These are phyloP conservation scores for Hortiboletus campestris DNA, from an alignment of 768 basidiomycete species.

Conservation along the genomic window DNA sequence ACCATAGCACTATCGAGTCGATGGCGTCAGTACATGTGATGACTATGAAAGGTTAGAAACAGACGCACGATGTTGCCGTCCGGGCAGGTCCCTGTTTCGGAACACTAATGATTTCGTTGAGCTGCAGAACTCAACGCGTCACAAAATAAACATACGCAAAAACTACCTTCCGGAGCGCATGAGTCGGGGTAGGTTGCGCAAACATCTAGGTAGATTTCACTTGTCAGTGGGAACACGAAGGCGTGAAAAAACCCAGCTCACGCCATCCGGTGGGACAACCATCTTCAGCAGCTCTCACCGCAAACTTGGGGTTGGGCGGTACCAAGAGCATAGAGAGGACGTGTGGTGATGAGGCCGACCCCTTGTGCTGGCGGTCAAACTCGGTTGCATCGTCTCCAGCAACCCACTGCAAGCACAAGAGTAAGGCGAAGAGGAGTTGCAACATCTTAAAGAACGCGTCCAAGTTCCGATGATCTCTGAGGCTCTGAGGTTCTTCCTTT, in stretches of 20 bases:
- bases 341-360: neutral
- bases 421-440: slow-evolving; percentile 4
- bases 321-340: slow-evolving; percentile 14
- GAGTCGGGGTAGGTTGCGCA: slow-evolving; percentile 18
- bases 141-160: slow-evolving; percentile 15
- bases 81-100: slow-evolving; percentile 5
- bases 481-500: neutral
- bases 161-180: slow-evolving; percentile 19
- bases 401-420: slow-evolving; percentile 10
- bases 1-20: slow-evolving; percentile 10
- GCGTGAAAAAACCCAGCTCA: neutral
- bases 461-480: neutral
- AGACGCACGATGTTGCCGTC: slow-evolving; percentile 16
- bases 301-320: slow-evolving; percentile 5
- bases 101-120: slow-evolving; percentile 14
- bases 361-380: neutral
- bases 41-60: neutral
- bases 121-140: too few relatives aligned
- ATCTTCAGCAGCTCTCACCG: neutral
- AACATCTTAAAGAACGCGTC: slow-evolving; percentile 6
- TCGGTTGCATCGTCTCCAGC: neutral
- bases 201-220: slow-evolving; percentile 3
- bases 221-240: neutral
- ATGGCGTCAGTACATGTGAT: neutral
- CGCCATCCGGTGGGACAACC: slow-evolving; percentile 14